Evolutionary conservation across 2,329 filamentous ascomycete species (phyloP), one percentile per base, ranked within the genome.

Genomic region (Pseudogymnoascus sp.): DNA sequence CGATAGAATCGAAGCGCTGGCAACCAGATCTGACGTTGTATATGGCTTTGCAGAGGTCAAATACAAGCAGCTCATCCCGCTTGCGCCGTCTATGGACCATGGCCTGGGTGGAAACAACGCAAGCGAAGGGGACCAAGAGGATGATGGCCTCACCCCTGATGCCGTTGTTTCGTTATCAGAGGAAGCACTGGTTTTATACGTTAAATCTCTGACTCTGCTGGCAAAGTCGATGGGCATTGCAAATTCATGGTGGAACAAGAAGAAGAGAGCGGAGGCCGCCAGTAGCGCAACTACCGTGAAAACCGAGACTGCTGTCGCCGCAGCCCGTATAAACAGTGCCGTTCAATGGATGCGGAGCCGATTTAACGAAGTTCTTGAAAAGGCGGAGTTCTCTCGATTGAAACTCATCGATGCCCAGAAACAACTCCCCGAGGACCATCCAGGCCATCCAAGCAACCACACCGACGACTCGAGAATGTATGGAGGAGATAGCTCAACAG

Each of bases 31-130:
- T 72, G 93, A 99, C 74, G 95, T 97, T 53, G 93, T 99, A 2
- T 99, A 93, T 74, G 93, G 93, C 2, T 97, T 99, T 75, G 95
- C 95, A 5, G 93, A 99, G 77, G 93, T 99, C 72, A 99, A 99
- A 76, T 97, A 96, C 77, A 95, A 96, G 75, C 95, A 99, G 75
- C 83, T 99, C n/a, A 85, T 97, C 60, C 95, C 95, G 2, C 79
- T 95, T 50, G 87, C 91, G 1, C 95, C 93, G 1, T 93, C 90
- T 0, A 84, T 83, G 68, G 86, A 90, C 59, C 86, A 89, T 68
- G 86, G 85, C 5, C 81, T 91, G 3, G 87, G 88, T 5, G 86
- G 87, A 12, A 75, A 83, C n/a, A 77, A 78, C 3, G 72, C 78
- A 7, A 73, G 76, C 11, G 83, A 86, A 18, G 74, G 75, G 4